Conservation (phyloP, 169 alveolate species). For the Cytauxzoon felis region DNA sequence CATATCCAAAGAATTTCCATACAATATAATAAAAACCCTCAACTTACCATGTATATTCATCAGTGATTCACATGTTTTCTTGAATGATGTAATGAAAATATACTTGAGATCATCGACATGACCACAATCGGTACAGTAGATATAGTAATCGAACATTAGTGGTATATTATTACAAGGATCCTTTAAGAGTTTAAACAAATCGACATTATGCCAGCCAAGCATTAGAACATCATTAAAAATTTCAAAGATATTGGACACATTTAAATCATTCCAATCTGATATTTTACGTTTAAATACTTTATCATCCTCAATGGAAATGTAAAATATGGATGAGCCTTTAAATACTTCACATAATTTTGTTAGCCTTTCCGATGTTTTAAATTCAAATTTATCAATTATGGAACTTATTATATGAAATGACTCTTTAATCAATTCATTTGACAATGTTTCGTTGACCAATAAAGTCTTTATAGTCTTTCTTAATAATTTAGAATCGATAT, state of each 20-base stretch:
- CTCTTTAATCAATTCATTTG: background rate
- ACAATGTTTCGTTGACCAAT: too few relatives aligned
- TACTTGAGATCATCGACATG: too few relatives aligned
- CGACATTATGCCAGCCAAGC: background rate
- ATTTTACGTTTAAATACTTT: background rate
- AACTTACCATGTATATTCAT: too few relatives aligned
- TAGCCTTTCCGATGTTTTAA: background rate
- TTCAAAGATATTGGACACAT: background rate
- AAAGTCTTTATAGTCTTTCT: too few relatives aligned
- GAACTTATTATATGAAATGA: background rate
- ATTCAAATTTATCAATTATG: background rate
- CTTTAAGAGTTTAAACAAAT: background rate
- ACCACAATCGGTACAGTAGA: too few relatives aligned
- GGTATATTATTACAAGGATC: too few relatives aligned
- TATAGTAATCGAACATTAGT: too few relatives aligned
- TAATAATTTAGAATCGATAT: background rate
- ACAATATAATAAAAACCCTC: too few relatives aligned
- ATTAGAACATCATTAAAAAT: background rate
- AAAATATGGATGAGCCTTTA: background rate
- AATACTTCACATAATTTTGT: constrained; percentile 1
- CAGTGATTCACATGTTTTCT: too few relatives aligned
- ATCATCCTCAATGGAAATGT: background rate
- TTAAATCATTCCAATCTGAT: background rate
- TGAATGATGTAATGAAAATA: too few relatives aligned
- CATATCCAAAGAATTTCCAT: too few relatives aligned